Percentiles rank a stretch among this genome's conserved stretches.
Conservation (phyloP, 148 eudicot genomes). For the Heliosperma pusillum region DNA sequence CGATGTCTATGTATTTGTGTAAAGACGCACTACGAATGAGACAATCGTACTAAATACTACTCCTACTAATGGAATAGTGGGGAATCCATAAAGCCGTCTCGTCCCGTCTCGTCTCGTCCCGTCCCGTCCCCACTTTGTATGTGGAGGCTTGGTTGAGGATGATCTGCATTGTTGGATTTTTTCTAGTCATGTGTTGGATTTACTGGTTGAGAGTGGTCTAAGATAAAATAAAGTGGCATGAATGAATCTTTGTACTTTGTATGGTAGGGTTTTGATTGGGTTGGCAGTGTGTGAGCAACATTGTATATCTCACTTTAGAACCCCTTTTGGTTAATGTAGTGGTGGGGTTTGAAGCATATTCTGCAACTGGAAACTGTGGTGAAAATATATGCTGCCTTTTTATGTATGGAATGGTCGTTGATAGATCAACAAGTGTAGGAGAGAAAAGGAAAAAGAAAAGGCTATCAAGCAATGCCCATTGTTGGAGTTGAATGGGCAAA, state of each 20-base stretch:
- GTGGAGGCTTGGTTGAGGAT: slow-evolving; percentile 10
- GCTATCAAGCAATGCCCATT: not conserved
- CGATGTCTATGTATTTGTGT: too few relatives aligned
- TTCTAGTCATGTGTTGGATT: not conserved
- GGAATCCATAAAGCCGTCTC: not conserved
- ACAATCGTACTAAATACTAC: too few relatives aligned
- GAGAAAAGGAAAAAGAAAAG: not conserved
- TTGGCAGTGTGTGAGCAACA: slow-evolving; percentile 11
- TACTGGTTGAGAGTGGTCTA: not conserved
- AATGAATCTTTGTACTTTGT: slow-evolving; percentile 1
- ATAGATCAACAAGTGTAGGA: not conserved
- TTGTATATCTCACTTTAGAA: not conserved
- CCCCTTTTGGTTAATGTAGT: not conserved
- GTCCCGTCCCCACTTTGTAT: not conserved
- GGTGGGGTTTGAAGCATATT: slow-evolving; percentile 26
- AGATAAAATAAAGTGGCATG: not conserved
- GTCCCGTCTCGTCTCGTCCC: not conserved
- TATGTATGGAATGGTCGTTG: slow-evolving; percentile 8
- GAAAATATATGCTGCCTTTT: slow-evolving; percentile 1
- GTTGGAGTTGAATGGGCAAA: not conserved
- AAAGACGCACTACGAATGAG: too few relatives aligned
- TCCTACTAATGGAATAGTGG: too few relatives aligned
- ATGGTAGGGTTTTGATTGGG: slow-evolving; percentile 12
- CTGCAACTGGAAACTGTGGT: slow-evolving; percentile 12
- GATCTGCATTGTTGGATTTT: not conserved